Conservation (phyloP, 495 filamentous ascomycete genomes). For the Massariosphaeria phaeospora region DNA sequence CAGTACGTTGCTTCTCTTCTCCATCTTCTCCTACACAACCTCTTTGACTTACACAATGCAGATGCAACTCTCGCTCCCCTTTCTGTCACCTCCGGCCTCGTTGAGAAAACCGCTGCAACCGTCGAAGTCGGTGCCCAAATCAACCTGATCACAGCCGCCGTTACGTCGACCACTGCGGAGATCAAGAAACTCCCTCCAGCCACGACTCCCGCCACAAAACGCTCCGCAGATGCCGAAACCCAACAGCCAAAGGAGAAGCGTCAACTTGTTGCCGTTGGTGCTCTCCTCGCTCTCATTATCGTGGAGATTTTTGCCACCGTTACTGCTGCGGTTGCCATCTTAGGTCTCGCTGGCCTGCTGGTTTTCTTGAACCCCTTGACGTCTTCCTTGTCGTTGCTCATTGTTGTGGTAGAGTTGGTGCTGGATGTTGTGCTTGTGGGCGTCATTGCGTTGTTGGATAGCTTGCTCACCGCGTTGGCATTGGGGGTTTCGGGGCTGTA, state of each 20-base stretch:
- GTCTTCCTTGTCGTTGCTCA: neutral
- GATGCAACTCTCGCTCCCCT: neutral
- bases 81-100: neutral
- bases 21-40: neutral
- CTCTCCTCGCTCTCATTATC: neutral
- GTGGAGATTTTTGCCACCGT: neutral
- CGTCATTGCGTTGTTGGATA: neutral
- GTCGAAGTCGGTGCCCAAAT: neutral
- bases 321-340: neutral
- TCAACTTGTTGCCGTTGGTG: neutral
- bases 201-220: neutral
- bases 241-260: neutral
- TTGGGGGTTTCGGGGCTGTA: neutral
- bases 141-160: neutral
- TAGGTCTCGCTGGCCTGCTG: neutral
- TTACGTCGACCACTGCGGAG: neutral
- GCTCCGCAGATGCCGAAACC: neutral
- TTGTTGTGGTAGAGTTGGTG: neutral
- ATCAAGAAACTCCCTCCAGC: neutral
- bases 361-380: neutral
- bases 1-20: neutral
- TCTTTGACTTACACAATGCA: neutral
- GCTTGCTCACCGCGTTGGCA: neutral
- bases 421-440: neutral
- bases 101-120: neutral